Percentiles rank a stretch among this genome's conserved stretches.
phyloP scores from a whole-genome alignment of 2,329 filamentous ascomycete genomes.

The Penicillium palitans region DNA sequence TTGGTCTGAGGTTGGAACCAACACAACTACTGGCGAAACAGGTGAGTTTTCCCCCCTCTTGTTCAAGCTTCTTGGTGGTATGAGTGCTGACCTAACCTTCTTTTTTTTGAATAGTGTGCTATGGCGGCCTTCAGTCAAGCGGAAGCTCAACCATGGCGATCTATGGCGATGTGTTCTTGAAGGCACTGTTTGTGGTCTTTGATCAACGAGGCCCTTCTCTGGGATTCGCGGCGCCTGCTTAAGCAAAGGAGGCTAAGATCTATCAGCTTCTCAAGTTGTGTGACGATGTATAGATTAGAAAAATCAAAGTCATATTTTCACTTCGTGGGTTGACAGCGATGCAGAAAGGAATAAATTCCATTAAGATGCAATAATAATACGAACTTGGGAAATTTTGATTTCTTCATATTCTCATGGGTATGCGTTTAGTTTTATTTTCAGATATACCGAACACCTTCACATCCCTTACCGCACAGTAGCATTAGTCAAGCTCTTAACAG shows the following conservation, averaged over 20 bases:
- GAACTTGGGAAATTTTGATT: slow-evolving; percentile 14
- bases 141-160: slow-evolving; percentile 58
- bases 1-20: slow-evolving; percentile 54
- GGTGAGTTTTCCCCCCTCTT: slow-evolving; percentile 33
- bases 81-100: slow-evolving; percentile 2
- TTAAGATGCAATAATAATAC: slow-evolving; percentile 4
- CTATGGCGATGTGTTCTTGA: slow-evolving; percentile 62
- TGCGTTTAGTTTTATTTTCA: slow-evolving; percentile 21
- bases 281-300: slow-evolving; percentile 11
- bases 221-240: slow-evolving; percentile 51
- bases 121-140: slow-evolving; percentile 61
- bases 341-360: neutral
- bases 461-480: slow-evolving; percentile 74
- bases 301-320: slow-evolving; percentile 2
- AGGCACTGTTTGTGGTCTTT: slow-evolving; percentile 62
- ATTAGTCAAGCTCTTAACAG: slow-evolving; percentile 74
- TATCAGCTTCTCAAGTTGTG: neutral
- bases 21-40: slow-evolving; percentile 40
- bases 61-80: neutral
- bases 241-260: neutral
- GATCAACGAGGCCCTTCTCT: slow-evolving; percentile 51
- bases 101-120: slow-evolving; percentile 46
- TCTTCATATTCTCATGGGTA: slow-evolving; percentile 26
- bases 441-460: slow-evolving; percentile 7
- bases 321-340: neutral